phyloP scores from a whole-genome alignment of 78 protist genomes.

The Anaeramoeba ignava region DNA sequence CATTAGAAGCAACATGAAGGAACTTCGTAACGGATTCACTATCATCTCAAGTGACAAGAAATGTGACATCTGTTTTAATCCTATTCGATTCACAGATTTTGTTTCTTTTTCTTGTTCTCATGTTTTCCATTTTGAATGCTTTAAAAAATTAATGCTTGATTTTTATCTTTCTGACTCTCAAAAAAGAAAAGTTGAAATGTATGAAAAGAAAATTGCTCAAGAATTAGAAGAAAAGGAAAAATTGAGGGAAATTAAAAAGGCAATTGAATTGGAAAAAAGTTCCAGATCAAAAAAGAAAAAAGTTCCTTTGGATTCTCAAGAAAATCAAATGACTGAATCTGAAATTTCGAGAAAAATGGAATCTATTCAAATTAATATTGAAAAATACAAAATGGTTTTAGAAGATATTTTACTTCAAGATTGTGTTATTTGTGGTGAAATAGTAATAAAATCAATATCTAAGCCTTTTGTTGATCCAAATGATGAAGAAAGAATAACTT shows the following conservation, averaged over 20 bases:
- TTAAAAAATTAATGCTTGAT: conserved; percentile 5
- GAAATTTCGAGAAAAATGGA: not conserved
- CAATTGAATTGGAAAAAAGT: too few relatives aligned
- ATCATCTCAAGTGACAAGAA: conserved; percentile 35
- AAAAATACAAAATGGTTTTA: not conserved
- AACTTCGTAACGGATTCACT: conserved; percentile 51
- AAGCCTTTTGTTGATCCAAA: not conserved
- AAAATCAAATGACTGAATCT: not conserved
- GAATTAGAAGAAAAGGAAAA: not conserved
- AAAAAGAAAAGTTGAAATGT: not conserved
- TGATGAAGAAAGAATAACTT: not conserved
- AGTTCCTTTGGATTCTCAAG: too few relatives aligned
- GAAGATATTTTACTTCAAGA: too few relatives aligned
- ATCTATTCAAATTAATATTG: not conserved
- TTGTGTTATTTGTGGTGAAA: not conserved
- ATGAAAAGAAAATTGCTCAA: not conserved
- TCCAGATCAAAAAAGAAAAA: too few relatives aligned
- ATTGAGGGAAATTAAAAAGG: not conserved
- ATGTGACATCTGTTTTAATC: conserved; percentile 55
- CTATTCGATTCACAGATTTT: conserved; percentile 47
- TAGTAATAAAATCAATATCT: not conserved
- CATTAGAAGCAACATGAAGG: conserved; percentile 68
- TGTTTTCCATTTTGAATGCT: conserved; percentile 68
- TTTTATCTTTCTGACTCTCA: not conserved
- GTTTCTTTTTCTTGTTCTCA: conserved; percentile 79